phyloP scores from a whole-genome alignment of 164 flowering plant genomes.

The Stephania yunnanensis region DNA sequence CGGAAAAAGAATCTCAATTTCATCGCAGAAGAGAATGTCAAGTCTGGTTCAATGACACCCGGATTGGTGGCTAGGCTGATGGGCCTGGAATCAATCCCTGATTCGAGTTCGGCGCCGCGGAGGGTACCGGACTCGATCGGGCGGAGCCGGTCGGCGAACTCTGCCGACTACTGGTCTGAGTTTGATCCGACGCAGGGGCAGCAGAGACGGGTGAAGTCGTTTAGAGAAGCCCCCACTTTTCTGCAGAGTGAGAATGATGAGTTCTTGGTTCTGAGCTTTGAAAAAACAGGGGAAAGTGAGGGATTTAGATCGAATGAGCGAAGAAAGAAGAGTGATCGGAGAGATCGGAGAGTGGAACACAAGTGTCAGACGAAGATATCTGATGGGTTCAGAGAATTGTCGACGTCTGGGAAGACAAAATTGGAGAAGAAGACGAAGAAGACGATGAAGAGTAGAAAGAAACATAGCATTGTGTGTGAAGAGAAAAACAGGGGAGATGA shows the following conservation, averaged over 20 bases:
- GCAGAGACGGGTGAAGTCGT: slow-evolving; percentile 49
- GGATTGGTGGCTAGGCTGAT: slow-evolving; percentile 59
- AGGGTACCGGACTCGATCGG: slow-evolving; percentile 20
- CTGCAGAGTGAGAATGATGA: slow-evolving; percentile 27
- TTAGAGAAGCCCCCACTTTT: slow-evolving; percentile 43
- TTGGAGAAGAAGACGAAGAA: slow-evolving; percentile 7
- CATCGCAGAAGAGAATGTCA: neutral
- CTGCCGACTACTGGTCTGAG: slow-evolving; percentile 35
- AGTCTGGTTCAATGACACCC: slow-evolving; percentile 17
- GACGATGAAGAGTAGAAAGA: slow-evolving; percentile 1
- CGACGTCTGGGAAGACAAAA: slow-evolving; percentile 4
- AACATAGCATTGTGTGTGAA: neutral
- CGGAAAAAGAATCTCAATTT: neutral
- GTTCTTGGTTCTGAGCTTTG: slow-evolving; percentile 50
- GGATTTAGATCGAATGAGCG: no score
- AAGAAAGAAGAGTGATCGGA: slow-evolving; percentile 1
- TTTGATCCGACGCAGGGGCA: slow-evolving; percentile 17
- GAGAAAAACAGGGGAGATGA: slow-evolving; percentile 20
- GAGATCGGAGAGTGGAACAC: neutral
- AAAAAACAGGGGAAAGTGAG: slow-evolving; percentile 18
- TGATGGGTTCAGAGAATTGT: slow-evolving; percentile 7
- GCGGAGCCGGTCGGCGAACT: slow-evolving; percentile 61
- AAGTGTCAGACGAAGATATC: neutral
- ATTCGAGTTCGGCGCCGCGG: slow-evolving; percentile 12
- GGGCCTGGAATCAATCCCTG: slow-evolving; percentile 56